Percentiles rank a stretch among this genome's conserved stretches.
phyloP scores from a whole-genome alignment of 257 asterid genomes.

The Solanum chmielewskii region DNA sequence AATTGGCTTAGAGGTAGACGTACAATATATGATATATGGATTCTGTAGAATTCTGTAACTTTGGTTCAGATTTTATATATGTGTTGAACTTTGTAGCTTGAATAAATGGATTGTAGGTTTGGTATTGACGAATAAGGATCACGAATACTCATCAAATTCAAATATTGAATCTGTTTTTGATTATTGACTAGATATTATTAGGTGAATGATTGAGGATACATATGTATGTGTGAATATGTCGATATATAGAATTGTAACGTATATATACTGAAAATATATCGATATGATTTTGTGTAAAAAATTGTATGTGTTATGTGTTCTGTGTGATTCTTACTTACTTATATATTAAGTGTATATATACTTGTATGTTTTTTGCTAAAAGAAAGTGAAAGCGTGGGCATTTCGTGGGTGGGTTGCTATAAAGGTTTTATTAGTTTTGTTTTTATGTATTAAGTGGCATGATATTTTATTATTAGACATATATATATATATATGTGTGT shows the following conservation, averaged over 20 bases:
- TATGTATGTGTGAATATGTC: background rate
- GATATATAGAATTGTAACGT: background rate
- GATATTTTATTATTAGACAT: background rate
- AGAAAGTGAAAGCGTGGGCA: conserved; percentile 37
- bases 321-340: background rate
- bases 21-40: too few species aligned
- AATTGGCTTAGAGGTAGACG: background rate
- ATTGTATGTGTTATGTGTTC: background rate
- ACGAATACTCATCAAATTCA: background rate
- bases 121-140: background rate
- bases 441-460: background rate
- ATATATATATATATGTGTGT: background rate
- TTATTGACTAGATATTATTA: background rate
- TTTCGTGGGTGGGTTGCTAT: conserved; percentile 25
- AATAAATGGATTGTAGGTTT: background rate
- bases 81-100: background rate
- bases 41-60: background rate
- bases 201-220: background rate
- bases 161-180: background rate
- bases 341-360: background rate
- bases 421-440: conserved; percentile 1
- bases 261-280: background rate
- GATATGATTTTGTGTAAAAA: background rate
- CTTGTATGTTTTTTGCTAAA: background rate
- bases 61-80: background rate